Evolutionary conservation across 176 grass and related monocot genomes (phyloP).

Genomic region (Ananas comosus): DNA sequence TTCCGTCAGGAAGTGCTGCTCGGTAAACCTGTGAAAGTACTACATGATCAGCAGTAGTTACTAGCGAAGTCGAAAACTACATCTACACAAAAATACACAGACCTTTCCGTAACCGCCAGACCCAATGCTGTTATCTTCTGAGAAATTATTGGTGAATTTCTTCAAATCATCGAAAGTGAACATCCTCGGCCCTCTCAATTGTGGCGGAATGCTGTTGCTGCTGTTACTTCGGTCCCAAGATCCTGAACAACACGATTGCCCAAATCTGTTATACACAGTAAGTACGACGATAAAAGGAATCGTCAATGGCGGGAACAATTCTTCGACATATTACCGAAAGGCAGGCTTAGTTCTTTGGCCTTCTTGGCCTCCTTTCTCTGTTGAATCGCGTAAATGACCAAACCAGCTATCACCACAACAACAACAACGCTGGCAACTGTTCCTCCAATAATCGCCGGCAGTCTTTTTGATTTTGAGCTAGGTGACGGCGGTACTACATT

Average conservation of each 20-base stretch:
- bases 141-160: conserved; percentile 64
- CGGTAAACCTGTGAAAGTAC: conserved; percentile 44
- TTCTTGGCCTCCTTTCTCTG: conserved; percentile 37
- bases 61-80: too few species aligned
- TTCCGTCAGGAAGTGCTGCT: conserved; percentile 42
- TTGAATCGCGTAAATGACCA: conserved; percentile 31
- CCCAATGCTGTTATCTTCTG: conserved; percentile 43
- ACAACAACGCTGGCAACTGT: conserved; percentile 17
- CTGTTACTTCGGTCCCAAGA: conserved; percentile 42
- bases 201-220: conserved; percentile 38
- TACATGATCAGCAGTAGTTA: neutral
- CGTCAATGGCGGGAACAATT: neutral
- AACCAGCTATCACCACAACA: conserved; percentile 19
- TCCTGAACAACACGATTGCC: conserved; percentile 31
- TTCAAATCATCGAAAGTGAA: conserved; percentile 58
- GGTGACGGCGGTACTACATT: conserved; percentile 21
- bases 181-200: conserved; percentile 50
- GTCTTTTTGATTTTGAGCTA: conserved; percentile 17
- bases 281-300: neutral
- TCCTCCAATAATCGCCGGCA: conserved; percentile 34
- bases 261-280: conserved; percentile 4
- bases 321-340: conserved; percentile 34
- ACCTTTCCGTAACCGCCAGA: conserved; percentile 78
- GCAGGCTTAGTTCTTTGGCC: conserved; percentile 35
- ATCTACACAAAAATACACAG: too few species aligned